Conservation (phyloP, 2,329 filamentous ascomycete species). For the Mycogone perniciosa region DNA sequence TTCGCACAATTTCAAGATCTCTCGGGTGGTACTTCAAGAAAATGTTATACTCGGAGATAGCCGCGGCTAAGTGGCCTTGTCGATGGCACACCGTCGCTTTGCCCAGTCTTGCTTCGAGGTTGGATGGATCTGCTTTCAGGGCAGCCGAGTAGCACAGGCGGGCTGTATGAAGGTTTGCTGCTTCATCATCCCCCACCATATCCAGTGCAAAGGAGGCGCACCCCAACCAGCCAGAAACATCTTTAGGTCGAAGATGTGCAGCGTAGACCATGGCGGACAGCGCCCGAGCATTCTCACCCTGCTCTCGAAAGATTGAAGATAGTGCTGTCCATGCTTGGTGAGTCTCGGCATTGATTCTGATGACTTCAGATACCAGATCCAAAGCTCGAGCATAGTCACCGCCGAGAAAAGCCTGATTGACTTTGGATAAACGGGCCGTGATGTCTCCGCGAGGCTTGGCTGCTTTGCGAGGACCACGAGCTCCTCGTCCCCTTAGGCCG, state of each 20-base stretch:
- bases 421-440: conserved; percentile 58
- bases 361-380: conserved; percentile 54
- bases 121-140: conserved; percentile 50
- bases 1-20: conserved; percentile 49
- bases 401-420: conserved; percentile 61
- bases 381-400: conserved; percentile 55
- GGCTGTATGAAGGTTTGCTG: conserved; percentile 46
- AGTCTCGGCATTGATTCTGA: conserved; percentile 62
- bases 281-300: conserved; percentile 50
- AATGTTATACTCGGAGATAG: conserved; percentile 51
- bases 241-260: conserved; percentile 56
- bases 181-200: conserved; percentile 41
- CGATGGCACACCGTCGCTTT: conserved; percentile 54
- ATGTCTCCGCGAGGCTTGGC: conserved; percentile 67
- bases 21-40: conserved; percentile 46
- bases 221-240: conserved; percentile 52
- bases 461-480: conserved; percentile 49
- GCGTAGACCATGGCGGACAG: conserved; percentile 56
- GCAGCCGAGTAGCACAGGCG: conserved; percentile 55
- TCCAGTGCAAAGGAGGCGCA: conserved; percentile 53
- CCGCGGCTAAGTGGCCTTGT: conserved; percentile 46
- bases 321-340: conserved; percentile 59
- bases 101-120: conserved; percentile 51
- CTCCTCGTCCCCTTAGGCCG: conserved; percentile 22
- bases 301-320: conserved; percentile 54